phyloP scores from a whole-genome alignment of 805 yeast genomes.

The Ogataea henricii region DNA sequence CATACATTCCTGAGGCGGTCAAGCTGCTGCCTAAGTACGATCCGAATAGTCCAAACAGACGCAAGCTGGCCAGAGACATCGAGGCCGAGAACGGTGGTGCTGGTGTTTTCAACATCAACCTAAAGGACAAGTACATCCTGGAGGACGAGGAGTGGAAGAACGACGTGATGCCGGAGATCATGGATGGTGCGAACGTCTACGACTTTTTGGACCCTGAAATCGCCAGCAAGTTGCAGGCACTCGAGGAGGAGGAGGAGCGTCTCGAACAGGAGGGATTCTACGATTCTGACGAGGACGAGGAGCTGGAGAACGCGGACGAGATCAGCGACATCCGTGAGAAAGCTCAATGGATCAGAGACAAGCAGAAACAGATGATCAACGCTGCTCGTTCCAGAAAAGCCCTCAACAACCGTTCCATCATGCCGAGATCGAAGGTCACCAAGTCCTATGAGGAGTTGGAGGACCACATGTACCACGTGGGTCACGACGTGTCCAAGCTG shows the following conservation, averaged over 20 bases:
- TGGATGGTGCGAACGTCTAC: slow-evolving; percentile 95
- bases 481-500: slow-evolving; percentile 78
- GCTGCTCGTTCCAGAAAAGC: slow-evolving; percentile 87
- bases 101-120: slow-evolving; percentile 92
- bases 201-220: slow-evolving; percentile 97
- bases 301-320: slow-evolving; percentile 59
- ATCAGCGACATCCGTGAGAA: slow-evolving; percentile 72
- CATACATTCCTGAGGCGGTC: slow-evolving; percentile 80
- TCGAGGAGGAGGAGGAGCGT: slow-evolving; percentile 96
- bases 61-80: slow-evolving; percentile 79
- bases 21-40: slow-evolving; percentile 66
- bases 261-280: slow-evolving; percentile 94
- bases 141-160: slow-evolving; percentile 98
- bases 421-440: slow-evolving; percentile 87
- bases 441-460: slow-evolving; percentile 81
- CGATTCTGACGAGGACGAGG: slow-evolving; percentile 76
- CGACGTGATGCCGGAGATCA: slow-evolving; percentile 94
- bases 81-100: slow-evolving; percentile 98
- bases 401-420: slow-evolving; percentile 78
- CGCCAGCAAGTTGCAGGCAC: slow-evolving; percentile 86
- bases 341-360: slow-evolving; percentile 94
- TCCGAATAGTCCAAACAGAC: slow-evolving; percentile 76
- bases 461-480: slow-evolving; percentile 83
- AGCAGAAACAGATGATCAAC: slow-evolving; percentile 89
- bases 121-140: slow-evolving; percentile 86